Evolutionary conservation across 140 eudicot genomes (phyloP), one percentile per base, ranked within the genome.

Genomic region (Anethum foeniculum): DNA sequence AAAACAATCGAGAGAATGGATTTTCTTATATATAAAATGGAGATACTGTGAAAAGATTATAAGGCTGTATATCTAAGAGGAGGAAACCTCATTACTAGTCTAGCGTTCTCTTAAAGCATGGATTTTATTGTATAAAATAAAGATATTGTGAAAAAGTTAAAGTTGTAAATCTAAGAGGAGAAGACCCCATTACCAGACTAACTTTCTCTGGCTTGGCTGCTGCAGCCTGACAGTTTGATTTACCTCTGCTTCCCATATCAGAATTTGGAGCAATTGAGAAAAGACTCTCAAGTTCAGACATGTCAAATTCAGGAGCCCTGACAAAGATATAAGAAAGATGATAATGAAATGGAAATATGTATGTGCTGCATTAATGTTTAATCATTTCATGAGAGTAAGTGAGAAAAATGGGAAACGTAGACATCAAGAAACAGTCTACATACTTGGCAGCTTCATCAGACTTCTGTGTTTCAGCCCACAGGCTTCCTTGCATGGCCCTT

Each of bases 391-490:
- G 77, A 7, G 34, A 38, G 77, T 0, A 68, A 32, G 74, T 62
- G 6, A 19, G 8, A 13, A 78, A 39, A 48, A 25, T 15, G 38
- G 73, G 81, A 41, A 46, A 25, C 13, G 54, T 56, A 27, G 62
- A 79, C 28, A 43, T 43, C 32, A 43, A 79, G 38, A 79, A 64
- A 41, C 46, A 27, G n/a, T 58, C 41, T 19, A 39, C 28, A 41
- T 87, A 93, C 98, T 88, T 93, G 51, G 88, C 89, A 74, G 92
- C 90, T 81, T 90, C 96, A 49, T 89, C 98, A 1, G 90, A 81
- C 80, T 90, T 93, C 84, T 91, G 97, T 81, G 97, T 84, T 83
- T 96, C 99, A 38, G 98, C 99, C 99, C 99, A 96, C 49, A 96
- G 84, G 90, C 99, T 96, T 75, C 99, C 99, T 88, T 96, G 99